Percentiles rank a stretch among this genome's conserved stretches.
phyloP scores from a whole-genome alignment of 805 yeast genomes.

The Saccharomycopsis javanensis region DNA sequence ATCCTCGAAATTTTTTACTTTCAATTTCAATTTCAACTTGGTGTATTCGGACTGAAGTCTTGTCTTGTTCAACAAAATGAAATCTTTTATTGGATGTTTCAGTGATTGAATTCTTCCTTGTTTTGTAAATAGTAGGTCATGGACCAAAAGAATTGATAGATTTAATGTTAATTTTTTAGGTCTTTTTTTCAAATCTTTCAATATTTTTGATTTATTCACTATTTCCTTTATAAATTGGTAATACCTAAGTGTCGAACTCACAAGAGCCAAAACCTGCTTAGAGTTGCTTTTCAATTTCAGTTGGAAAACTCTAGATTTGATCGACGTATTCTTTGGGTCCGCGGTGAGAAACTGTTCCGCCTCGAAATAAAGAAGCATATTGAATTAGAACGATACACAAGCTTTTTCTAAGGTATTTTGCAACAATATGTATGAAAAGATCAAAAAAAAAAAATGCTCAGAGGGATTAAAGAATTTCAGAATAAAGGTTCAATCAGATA shows the following conservation, averaged over 20 bases:
- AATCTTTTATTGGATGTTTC: conserved; percentile 77
- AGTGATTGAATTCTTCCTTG: conserved; percentile 82
- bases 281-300: conserved; percentile 54
- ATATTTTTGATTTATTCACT: conserved; percentile 58
- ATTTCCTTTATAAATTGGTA: conserved; percentile 53
- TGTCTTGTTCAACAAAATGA: conserved; percentile 67
- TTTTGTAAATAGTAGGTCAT: conserved; percentile 69
- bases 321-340: conserved; percentile 41
- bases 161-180: conserved; percentile 44
- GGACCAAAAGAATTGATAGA: conserved; percentile 57
- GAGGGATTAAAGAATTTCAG: too few relatives aligned
- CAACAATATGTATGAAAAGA: too few relatives aligned
- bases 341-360: conserved; percentile 32
- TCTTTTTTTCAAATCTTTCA: conserved; percentile 35
- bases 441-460: too few relatives aligned
- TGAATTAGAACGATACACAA: too few relatives aligned
- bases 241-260: conserved; percentile 66
- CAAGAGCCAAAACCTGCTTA: conserved; percentile 78
- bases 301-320: conserved; percentile 44
- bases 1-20: conserved; percentile 47
- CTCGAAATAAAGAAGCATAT: conserved; percentile 34
- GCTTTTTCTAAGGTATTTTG: too few relatives aligned
- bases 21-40: conserved; percentile 64
- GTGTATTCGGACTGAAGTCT: conserved; percentile 75
- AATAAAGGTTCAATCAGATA: too few relatives aligned